Evolutionary conservation across 495 filamentous ascomycete genomes (phyloP).

Genomic region (Alectoria sarmentosa): DNA sequence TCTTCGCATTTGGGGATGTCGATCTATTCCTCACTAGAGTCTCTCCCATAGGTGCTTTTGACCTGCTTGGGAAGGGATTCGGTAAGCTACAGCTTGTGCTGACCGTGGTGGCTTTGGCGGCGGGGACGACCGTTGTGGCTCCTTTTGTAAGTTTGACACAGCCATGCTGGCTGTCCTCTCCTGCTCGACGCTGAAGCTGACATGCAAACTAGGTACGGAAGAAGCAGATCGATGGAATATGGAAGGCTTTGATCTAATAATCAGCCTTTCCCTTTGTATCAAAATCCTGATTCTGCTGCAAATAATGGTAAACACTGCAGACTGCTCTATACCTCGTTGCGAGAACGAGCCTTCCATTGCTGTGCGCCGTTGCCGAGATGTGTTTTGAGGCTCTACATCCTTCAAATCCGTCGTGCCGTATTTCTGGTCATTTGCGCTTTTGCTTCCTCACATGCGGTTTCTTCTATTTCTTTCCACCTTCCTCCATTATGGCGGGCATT

Average conservation of each 20-base stretch:
- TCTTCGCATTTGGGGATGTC: conserved; percentile 75
- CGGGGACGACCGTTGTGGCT: conserved; percentile 67
- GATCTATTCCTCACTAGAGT: conserved; percentile 86
- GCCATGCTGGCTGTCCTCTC: conserved; percentile 5
- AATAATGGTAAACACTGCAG: background rate
- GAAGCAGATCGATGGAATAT: conserved; percentile 27
- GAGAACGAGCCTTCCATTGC: background rate
- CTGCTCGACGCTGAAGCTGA: conserved; percentile 6
- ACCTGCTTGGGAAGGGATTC: conserved; percentile 88
- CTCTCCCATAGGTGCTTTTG: conserved; percentile 78
- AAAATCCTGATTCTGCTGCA: background rate
- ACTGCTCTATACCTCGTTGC: background rate
- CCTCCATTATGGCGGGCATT: no score
- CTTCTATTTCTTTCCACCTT: no score
- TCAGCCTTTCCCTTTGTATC: background rate
- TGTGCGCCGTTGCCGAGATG: background rate
- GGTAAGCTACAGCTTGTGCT: conserved; percentile 76
- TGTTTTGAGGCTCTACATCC: background rate
- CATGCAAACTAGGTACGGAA: conserved; percentile 22
- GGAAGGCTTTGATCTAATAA: conserved; percentile 20
- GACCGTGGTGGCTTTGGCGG: conserved; percentile 70
- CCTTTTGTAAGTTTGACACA: conserved; percentile 63
- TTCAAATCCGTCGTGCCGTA: background rate
- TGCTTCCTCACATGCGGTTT: no score
- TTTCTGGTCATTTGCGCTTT: no score